These are phyloP conservation scores for Aspergillus glaucus DNA, from an alignment of 2,329 filamentous ascomycete genomes.

Conservation along the genomic window DNA sequence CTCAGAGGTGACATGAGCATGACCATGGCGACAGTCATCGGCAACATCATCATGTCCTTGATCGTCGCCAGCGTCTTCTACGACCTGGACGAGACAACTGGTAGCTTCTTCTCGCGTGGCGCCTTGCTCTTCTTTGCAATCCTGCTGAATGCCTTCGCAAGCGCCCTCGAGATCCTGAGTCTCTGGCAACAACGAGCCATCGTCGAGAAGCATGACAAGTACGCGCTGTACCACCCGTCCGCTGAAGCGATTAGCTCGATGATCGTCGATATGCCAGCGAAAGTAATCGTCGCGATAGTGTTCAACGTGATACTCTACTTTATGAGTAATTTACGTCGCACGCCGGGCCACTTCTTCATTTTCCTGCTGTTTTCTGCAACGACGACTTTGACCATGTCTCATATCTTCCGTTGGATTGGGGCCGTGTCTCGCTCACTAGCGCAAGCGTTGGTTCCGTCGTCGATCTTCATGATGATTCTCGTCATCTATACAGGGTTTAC, in stretches of 20 bases:
- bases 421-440: constrained; percentile 63
- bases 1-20: constrained; percentile 68
- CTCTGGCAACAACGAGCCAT: constrained; percentile 85
- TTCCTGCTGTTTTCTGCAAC: constrained; percentile 71
- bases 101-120: constrained; percentile 69
- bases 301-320: constrained; percentile 84
- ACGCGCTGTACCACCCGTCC: constrained; percentile 83
- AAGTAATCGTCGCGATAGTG: constrained; percentile 61
- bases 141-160: constrained; percentile 74
- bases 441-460: constrained; percentile 52
- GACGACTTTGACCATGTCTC: constrained; percentile 71
- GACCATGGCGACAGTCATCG: constrained; percentile 57
- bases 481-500: constrained; percentile 47
- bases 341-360: constrained; percentile 74
- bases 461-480: constrained; percentile 41
- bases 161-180: constrained; percentile 71
- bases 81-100: constrained; percentile 59
- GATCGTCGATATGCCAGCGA: constrained; percentile 78
- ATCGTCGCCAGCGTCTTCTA: constrained; percentile 75
- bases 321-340: constrained; percentile 71
- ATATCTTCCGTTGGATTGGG: constrained; percentile 75
- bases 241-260: constrained; percentile 84
- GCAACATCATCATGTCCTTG: constrained; percentile 66
- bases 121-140: constrained; percentile 79
- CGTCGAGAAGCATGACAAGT: constrained; percentile 81